Base-by-base conservation (phyloP, 139 green algal genomes). In the Chlamydomonas applanata region DNA sequence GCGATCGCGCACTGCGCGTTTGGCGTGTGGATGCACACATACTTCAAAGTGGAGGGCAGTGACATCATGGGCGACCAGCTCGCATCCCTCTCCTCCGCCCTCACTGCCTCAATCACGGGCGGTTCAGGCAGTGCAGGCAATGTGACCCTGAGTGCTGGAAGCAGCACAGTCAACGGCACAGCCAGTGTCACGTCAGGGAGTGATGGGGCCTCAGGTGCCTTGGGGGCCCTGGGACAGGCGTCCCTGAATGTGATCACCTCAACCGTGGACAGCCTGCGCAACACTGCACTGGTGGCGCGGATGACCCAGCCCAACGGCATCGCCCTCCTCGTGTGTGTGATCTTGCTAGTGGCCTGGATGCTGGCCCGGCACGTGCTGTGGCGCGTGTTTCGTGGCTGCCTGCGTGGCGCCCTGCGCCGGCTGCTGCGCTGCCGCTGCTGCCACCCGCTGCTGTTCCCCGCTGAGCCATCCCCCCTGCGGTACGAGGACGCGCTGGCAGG, bases 1-100 rank as follows among this genome's bases (percentile, higher is more conserved):
- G 73, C 71, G 4, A 57, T 83, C 0, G 68, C 73, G 2, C 84
- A 89, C 72, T 85, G 78, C 49, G 70, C 72, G 1, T 85, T 89
- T 61, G 84, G 84, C 5, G 5, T 89, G 52, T 89, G 84, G 84
- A 85, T 85, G 84, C 75, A 89, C 76, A 89, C 80, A 13, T 77
- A 85, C 77, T 89, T 89, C 77, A n/a, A 66, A 2, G 69, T 71
- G 11, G 16, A 33, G 4, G 36, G 24, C 44, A 64, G 2, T 14
- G 62, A 65, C 45, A 56, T n/a, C 45, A 61, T 63, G 67, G 5
- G 7, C 30, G 36, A 44, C 52, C 4, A 20, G 24, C 25, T 60
- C 25, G 40, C 25, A 3, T 32, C 46, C 49, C 14, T 25, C 13
- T 17, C 25, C 22, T 62, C 27, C 3, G 17, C 67, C 29, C 3